These are phyloP conservation scores for Gossypium aridum DNA, from an alignment of 441 rosid genomes.

Conservation along the genomic window DNA sequence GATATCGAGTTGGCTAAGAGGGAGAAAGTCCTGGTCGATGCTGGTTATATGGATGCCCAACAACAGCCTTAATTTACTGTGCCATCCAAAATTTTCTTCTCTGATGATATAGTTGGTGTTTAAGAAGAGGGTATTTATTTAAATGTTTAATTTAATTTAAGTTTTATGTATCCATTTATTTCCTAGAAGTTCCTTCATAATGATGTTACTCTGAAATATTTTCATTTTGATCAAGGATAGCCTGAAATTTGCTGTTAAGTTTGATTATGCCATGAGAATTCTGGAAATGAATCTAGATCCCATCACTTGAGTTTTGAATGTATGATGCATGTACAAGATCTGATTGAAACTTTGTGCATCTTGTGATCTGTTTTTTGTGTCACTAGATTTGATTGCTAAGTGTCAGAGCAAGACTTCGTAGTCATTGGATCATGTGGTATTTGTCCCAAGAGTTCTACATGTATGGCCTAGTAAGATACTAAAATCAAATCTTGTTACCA, in stretches of 20 bases:
- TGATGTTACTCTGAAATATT: neutral
- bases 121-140: conserved; percentile 3
- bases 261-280: neutral
- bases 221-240: neutral
- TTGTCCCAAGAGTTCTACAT: neutral
- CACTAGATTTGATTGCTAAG: neutral
- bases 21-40: conserved; percentile 89
- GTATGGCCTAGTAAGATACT: neutral
- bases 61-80: conserved; percentile 52
- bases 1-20: conserved; percentile 73
- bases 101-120: neutral
- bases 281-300: neutral
- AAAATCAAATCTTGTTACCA: neutral
- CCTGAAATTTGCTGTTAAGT: neutral
- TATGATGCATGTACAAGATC: neutral
- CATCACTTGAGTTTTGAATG: neutral
- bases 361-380: neutral
- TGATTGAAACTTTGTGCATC: neutral
- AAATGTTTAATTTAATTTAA: conserved; percentile 6
- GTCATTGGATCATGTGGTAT: neutral
- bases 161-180: conserved; percentile 4
- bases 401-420: neutral
- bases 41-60: conserved; percentile 79
- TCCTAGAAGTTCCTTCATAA: conserved; percentile 1
- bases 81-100: neutral